A percentile compares a stretch with the other conserved stretches of the same genome.
phyloP scores from a whole-genome alignment of 140 eudicot species.

The Oenanthe javanica region DNA sequence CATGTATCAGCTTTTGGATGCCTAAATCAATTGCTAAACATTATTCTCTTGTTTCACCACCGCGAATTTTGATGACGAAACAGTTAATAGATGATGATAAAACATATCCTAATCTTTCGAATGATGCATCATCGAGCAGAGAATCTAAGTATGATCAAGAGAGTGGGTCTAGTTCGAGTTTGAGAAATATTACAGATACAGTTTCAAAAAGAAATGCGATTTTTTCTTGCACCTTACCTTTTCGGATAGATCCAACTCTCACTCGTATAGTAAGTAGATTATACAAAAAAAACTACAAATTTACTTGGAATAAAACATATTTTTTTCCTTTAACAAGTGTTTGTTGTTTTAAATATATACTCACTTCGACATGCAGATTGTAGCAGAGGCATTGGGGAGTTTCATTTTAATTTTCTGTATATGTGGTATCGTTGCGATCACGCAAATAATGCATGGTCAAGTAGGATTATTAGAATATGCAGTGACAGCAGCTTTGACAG shows the following conservation, averaged over 20 bases:
- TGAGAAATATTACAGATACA: constrained; percentile 15
- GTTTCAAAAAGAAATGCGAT: constrained; percentile 17
- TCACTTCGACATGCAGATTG: constrained; percentile 33
- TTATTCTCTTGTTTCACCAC: neutral
- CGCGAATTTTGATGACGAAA: constrained; percentile 4
- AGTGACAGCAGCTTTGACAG: constrained; percentile 67
- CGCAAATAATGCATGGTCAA: constrained; percentile 39
- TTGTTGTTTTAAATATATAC: neutral
- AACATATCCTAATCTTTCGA: neutral
- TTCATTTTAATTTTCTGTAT: constrained; percentile 72
- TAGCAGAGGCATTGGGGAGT: constrained; percentile 75
- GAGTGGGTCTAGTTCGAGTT: constrained; percentile 22
- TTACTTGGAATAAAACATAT: neutral
- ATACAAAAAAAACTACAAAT: neutral
- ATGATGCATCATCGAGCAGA: constrained; percentile 10
- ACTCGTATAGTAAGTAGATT: constrained; percentile 35
- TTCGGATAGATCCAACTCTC: constrained; percentile 29
- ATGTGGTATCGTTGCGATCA: constrained; percentile 68
- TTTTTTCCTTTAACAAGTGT: neutral
- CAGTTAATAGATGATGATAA: neutral
- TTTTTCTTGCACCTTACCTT: constrained; percentile 18
- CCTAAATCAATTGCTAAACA: neutral
- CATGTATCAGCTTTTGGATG: neutral
- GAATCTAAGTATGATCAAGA: constrained; percentile 24
- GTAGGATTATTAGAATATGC: constrained; percentile 81